phyloP scores from a whole-genome alignment of 768 basidiomycete species.

The Tricholoma hemisulphureum region DNA sequence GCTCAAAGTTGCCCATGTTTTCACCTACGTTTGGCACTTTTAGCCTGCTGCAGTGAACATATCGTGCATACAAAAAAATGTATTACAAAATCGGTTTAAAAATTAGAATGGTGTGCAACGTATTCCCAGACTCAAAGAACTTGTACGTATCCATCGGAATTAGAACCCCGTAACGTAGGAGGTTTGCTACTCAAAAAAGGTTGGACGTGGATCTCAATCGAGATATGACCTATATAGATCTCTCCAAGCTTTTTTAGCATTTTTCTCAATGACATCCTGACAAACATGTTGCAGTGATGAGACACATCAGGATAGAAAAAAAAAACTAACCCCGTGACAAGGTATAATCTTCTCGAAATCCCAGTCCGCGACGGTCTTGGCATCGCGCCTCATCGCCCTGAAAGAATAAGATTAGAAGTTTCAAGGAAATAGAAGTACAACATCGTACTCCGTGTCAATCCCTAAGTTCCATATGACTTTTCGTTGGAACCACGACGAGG shows the following conservation, averaged over 20 bases:
- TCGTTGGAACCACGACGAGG: constrained; percentile 27
- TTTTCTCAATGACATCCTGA: constrained; percentile 54
- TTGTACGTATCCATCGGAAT: no score
- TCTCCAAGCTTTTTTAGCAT: constrained; percentile 52
- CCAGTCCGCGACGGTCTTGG: constrained; percentile 62
- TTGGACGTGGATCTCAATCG: background rate
- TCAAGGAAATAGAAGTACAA: background rate
- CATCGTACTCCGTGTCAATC: constrained; percentile 32
- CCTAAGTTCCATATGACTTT: constrained; percentile 29
- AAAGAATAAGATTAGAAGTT: background rate
- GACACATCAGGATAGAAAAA: background rate
- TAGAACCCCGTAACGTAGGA: background rate
- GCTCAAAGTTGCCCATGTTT: no score
- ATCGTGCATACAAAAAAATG: no score
- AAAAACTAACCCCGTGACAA: constrained; percentile 48
- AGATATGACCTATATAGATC: constrained; percentile 32
- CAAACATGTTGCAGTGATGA: background rate
- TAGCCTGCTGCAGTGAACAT: no score
- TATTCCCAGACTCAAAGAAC: no score
- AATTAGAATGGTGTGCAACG: no score
- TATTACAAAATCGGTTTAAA: no score
- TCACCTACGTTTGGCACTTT: no score
- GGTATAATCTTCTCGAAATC: constrained; percentile 66
- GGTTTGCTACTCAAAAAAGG: background rate
- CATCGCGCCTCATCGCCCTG: constrained; percentile 55